These are phyloP conservation scores for Pyricularia sp. DNA, from an alignment of 2,329 filamentous ascomycete genomes.

Conservation along the genomic window DNA sequence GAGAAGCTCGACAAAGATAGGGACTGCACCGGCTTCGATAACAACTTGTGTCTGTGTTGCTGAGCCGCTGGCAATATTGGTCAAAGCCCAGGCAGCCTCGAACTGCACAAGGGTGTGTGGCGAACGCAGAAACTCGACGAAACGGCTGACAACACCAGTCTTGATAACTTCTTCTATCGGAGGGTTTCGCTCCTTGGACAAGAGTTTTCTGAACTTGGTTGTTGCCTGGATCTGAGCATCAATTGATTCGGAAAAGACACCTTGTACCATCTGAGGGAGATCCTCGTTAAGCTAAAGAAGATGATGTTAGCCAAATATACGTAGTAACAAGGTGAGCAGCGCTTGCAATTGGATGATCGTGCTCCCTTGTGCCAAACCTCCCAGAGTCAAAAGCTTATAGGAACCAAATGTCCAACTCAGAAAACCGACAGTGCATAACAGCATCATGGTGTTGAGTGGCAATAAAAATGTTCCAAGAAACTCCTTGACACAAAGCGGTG, in stretches of 20 bases:
- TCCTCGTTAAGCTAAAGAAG: slow-evolving; percentile 78
- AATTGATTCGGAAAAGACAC: slow-evolving; percentile 98
- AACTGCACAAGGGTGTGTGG: slow-evolving; percentile 98
- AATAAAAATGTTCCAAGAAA: neutral
- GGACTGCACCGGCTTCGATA: slow-evolving; percentile 94
- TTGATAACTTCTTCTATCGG: slow-evolving; percentile 99
- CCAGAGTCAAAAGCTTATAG: neutral
- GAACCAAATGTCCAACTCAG: neutral
- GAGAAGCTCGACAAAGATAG: slow-evolving; percentile 95
- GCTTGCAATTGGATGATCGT: too few relatives aligned
- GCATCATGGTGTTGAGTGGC: neutral
- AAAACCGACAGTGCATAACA: neutral
- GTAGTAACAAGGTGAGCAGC: neutral
- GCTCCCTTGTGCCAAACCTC: too few relatives aligned
- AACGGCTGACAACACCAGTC: slow-evolving; percentile 93
- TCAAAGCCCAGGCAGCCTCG: slow-evolving; percentile 96
- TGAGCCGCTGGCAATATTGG: slow-evolving; percentile 97
- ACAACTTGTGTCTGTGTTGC: slow-evolving; percentile 97
- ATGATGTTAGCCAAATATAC: slow-evolving; percentile 3
- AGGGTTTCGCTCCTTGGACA: slow-evolving; percentile 98
- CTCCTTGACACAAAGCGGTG: neutral
- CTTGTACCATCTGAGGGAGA: slow-evolving; percentile 94
- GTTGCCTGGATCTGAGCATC: slow-evolving; percentile 95
- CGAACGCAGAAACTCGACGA: slow-evolving; percentile 96
- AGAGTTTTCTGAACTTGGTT: slow-evolving; percentile 94